These are phyloP conservation scores for Trichoderma arundinaceum DNA, from an alignment of 2,329 filamentous ascomycete species.

Conservation along the genomic window DNA sequence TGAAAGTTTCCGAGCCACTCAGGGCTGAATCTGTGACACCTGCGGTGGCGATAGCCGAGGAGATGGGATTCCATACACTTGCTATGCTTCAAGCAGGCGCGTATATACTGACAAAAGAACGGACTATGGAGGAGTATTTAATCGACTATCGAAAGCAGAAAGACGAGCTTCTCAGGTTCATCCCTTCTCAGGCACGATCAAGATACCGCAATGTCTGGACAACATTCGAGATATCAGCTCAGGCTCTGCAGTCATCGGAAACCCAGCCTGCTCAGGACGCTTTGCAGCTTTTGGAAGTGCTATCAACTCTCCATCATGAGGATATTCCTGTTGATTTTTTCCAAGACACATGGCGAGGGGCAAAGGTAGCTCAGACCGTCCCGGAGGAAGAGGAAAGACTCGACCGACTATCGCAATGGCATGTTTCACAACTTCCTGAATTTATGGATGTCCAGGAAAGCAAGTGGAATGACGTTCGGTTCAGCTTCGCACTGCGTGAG, in stretches of 20 bases:
- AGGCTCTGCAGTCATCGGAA: neutral
- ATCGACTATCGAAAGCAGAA: neutral
- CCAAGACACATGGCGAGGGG: conserved; percentile 17
- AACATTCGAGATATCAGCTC: conserved; percentile 19
- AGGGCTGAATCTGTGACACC: neutral
- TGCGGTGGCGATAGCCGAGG: conserved; percentile 7
- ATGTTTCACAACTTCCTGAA: conserved; percentile 9
- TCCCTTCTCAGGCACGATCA: conserved; percentile 5
- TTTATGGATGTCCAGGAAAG: conserved; percentile 2
- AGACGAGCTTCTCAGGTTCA: conserved; percentile 6
- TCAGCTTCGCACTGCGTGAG: neutral
- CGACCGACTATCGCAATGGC: conserved; percentile 9
- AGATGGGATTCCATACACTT: conserved; percentile 27
- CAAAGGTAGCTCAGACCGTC: neutral
- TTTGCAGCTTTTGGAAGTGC: conserved; percentile 1
- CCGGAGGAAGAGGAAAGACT: conserved; percentile 6
- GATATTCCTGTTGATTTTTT: conserved; percentile 19
- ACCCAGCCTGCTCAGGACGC: conserved; percentile 12
- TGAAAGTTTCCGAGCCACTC: neutral
- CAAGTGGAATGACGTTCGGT: neutral
- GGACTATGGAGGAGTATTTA: conserved; percentile 10
- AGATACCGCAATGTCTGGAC: conserved; percentile 27
- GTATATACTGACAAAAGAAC: neutral
- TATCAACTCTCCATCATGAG: conserved; percentile 22
- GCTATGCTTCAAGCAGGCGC: conserved; percentile 23